These are phyloP conservation scores for Pleurotus ostreatus DNA, from an alignment of 768 basidiomycete species.

Conservation along the genomic window DNA sequence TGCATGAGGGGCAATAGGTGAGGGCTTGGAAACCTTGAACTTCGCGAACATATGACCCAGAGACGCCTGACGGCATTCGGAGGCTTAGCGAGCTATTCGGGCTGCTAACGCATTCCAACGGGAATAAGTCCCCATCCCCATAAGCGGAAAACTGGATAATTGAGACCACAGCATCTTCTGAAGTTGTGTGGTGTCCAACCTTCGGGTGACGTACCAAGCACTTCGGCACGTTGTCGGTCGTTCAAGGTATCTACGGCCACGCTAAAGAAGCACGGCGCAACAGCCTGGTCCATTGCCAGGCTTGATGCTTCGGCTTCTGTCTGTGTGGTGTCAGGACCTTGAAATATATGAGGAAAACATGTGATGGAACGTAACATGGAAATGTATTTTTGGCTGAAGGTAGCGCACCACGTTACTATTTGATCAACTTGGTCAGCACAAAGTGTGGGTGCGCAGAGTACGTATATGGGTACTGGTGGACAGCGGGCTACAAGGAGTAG, in stretches of 20 bases:
- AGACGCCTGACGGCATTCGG: conserved; percentile 8
- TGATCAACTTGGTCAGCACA: not conserved
- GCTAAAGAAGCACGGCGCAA: conserved; percentile 4
- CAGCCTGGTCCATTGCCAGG: not conserved
- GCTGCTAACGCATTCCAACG: not conserved
- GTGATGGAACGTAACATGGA: not conserved
- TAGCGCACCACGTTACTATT: not conserved
- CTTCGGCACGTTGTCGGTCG: conserved; percentile 5
- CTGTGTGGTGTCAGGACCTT: not conserved
- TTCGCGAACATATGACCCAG: conserved; percentile 6
- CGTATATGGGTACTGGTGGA: conserved; percentile 1
- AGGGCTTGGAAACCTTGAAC: not conserved
- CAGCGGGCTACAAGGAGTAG: not conserved
- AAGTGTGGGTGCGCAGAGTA: conserved; percentile 1
- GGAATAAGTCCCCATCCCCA: not conserved
- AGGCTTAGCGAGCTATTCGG: conserved; percentile 3
- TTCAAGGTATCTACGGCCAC: not conserved
- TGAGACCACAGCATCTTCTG: not conserved
- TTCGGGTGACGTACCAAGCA: conserved; percentile 4
- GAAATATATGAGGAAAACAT: conserved; percentile 2
- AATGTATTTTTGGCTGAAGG: too few relatives aligned
- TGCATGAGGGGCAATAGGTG: not conserved
- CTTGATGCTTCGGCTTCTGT: conserved; percentile 3
- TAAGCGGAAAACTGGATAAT: not conserved
- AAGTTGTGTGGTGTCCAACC: not conserved